These are phyloP conservation scores for Prunus salicina DNA, from an alignment of 306 rosid genomes.

Conservation along the genomic window DNA sequence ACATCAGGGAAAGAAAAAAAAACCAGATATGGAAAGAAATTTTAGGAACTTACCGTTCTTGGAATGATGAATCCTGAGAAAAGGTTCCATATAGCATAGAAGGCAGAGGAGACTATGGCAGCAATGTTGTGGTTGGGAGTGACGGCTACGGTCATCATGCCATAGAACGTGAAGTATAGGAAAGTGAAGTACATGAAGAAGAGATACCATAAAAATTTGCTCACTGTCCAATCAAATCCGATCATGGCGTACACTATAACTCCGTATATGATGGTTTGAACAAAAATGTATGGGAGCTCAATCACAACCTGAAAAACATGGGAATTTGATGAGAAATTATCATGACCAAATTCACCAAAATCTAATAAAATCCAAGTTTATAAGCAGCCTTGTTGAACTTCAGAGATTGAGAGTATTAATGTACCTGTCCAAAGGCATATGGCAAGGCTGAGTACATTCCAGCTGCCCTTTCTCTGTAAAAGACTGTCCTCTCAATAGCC, in stretches of 20 bases:
- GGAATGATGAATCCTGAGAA: constrained; percentile 42
- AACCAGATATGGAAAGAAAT: neutral
- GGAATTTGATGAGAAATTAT: neutral
- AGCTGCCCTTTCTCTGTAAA: constrained; percentile 48
- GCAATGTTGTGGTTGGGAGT: constrained; percentile 64
- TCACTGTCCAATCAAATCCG: constrained; percentile 50
- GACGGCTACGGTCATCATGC: constrained; percentile 73
- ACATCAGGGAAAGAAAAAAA: neutral
- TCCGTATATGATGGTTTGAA: constrained; percentile 57
- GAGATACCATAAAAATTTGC: constrained; percentile 64
- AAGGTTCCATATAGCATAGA: constrained; percentile 39
- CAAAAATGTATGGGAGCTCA: constrained; percentile 61
- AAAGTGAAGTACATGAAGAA: constrained; percentile 82
- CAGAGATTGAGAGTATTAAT: neutral
- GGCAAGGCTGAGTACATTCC: constrained; percentile 55
- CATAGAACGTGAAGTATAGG: constrained; percentile 68
- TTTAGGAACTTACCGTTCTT: constrained; percentile 23
- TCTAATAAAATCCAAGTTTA: neutral
- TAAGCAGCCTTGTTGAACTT: neutral
- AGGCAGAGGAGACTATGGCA: constrained; percentile 39
- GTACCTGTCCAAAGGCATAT: constrained; percentile 52
- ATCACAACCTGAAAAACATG: constrained; percentile 50
- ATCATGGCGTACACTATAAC: constrained; percentile 50
- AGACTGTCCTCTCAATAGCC: constrained; percentile 43
- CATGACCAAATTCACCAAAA: neutral